A percentile compares a stretch with the other conserved stretches of the same genome.
Evolutionary conservation across 176 grass and related monocot species (phyloP).

Genomic region (Cymbopogon citratus): DNA sequence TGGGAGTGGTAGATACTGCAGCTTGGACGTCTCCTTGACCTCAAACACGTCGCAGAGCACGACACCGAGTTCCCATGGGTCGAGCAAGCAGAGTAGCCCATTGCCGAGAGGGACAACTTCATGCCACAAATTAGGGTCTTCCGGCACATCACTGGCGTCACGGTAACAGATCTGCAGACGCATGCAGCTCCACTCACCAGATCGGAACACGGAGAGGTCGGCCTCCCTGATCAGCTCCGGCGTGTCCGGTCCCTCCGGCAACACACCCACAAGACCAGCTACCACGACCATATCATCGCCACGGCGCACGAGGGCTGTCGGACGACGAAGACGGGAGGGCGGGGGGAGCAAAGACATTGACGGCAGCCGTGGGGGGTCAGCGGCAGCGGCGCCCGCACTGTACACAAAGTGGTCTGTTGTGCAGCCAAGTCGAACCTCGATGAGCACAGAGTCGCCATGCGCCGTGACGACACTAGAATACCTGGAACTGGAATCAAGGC

Average conservation of each 20-base stretch:
- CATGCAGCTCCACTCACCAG: not conserved
- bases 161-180: not conserved
- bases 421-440: too few species aligned
- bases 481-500: too few species aligned
- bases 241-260: too few species aligned
- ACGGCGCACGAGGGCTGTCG: too few species aligned
- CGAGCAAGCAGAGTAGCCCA: not conserved
- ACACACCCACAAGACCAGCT: too few species aligned
- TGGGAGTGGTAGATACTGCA: not conserved
- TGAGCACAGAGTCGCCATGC: too few species aligned
- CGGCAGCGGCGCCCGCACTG: not conserved
- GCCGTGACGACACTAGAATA: too few species aligned
- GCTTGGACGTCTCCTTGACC: not conserved
- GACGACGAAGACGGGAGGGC: too few species aligned
- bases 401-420: not conserved
- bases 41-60: too few species aligned
- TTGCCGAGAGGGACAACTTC: not conserved
- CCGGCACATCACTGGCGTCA: not conserved
- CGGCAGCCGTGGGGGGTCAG: not conserved
- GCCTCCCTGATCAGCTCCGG: not conserved
- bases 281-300: too few species aligned
- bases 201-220: not conserved
- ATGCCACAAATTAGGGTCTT: too few species aligned
- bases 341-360: too few species aligned
- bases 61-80: not conserved